These are phyloP conservation scores for Hypsizygus ulmarius DNA, from an alignment of 1,284 basidiomycete species.

Conservation along the genomic window DNA sequence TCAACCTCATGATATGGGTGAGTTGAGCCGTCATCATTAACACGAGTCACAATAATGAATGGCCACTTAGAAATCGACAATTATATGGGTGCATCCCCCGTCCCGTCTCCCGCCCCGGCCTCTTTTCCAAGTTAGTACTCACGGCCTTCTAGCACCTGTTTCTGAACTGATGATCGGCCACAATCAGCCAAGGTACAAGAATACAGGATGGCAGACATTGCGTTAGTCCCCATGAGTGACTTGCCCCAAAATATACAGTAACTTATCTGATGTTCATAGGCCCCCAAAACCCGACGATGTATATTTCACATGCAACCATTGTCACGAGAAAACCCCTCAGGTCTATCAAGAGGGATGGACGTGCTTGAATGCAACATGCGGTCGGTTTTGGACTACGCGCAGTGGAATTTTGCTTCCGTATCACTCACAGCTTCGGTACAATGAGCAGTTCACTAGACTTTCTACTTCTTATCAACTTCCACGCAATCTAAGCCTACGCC, in stretches of 20 bases:
- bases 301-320: constrained; percentile 30
- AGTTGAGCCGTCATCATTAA: background rate
- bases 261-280: background rate
- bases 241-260: background rate
- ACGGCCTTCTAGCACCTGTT: no score
- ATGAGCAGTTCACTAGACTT: constrained; percentile 44
- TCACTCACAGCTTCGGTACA: constrained; percentile 40
- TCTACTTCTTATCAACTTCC: constrained; percentile 26
- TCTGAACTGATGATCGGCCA: no score
- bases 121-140: no score
- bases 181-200: constrained; percentile 7
- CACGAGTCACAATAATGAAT: no score
- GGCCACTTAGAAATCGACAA: background rate
- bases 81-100: background rate
- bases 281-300: constrained; percentile 4
- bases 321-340: constrained; percentile 42
- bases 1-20: constrained; percentile 5
- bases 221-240: constrained; percentile 5
- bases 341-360: constrained; percentile 59
- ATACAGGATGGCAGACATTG: background rate
- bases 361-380: constrained; percentile 59
- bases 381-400: constrained; percentile 47
- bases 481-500: constrained; percentile 22
- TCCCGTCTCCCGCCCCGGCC: background rate
- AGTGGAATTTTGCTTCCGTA: constrained; percentile 27